Percentiles rank a stretch among this genome's conserved stretches.
Conservation (phyloP, 2,329 filamentous ascomycete species). For the Pseudogymnoascus sp. region DNA sequence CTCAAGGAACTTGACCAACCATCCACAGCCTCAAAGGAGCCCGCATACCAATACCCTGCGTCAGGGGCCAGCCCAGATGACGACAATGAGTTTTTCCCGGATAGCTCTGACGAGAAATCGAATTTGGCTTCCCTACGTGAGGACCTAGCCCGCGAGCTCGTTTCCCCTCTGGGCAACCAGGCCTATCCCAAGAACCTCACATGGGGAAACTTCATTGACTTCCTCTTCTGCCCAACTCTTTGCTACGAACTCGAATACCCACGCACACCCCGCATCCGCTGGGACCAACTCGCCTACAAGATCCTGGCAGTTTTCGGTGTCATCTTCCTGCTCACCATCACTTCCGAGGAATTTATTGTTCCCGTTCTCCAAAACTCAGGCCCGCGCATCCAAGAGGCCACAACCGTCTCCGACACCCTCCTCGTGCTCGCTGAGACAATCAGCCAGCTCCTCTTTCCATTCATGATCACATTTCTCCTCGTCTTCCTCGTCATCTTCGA, state of each 20-base stretch:
- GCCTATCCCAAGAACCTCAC: constrained; percentile 89
- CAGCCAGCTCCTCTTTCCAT: constrained; percentile 86
- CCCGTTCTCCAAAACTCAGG: constrained; percentile 74
- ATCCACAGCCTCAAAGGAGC: constrained; percentile 57
- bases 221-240: constrained; percentile 82
- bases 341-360: constrained; percentile 90
- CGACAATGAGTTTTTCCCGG: constrained; percentile 17
- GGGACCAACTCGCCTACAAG: constrained; percentile 76
- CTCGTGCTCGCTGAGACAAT: constrained; percentile 85
- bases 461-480: constrained; percentile 90
- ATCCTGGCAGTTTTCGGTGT: constrained; percentile 86
- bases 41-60: constrained; percentile 68
- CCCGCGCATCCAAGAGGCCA: constrained; percentile 39
- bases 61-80: constrained; percentile 20
- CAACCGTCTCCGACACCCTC: constrained; percentile 52
- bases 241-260: constrained; percentile 98
- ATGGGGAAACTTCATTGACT: constrained; percentile 75
- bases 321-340: constrained; percentile 87
- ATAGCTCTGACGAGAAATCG: constrained; percentile 32
- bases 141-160: constrained; percentile 83
- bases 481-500: constrained; percentile 99
- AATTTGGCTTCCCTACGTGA: constrained; percentile 66
- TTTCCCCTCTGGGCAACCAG: constrained; percentile 79
- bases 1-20: constrained; percentile 74
- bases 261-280: constrained; percentile 65